These are phyloP conservation scores for Saxophila tyrrhenica DNA, from an alignment of 495 filamentous ascomycete species.

Conservation along the genomic window DNA sequence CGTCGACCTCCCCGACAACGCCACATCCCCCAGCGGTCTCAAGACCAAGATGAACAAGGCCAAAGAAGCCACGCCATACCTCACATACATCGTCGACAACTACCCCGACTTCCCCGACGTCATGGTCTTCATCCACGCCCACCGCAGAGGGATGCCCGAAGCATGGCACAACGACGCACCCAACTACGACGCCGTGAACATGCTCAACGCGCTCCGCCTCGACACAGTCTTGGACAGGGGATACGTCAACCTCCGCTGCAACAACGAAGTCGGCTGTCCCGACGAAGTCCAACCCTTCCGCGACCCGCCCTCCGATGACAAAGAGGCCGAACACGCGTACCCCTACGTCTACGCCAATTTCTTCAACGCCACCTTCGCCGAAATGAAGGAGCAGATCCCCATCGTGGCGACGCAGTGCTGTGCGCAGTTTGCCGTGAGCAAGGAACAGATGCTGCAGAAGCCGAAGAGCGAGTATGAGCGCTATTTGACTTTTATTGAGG, in stretches of 20 bases:
- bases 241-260: constrained; percentile 42
- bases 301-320: constrained; percentile 2
- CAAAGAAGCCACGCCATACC: constrained; percentile 64
- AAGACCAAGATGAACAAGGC: constrained; percentile 41
- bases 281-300: constrained; percentile 46
- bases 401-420: constrained; percentile 44
- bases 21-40: constrained; percentile 7
- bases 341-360: constrained; percentile 35
- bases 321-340: constrained; percentile 26
- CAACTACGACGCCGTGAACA: constrained; percentile 7
- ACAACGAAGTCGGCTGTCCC: constrained; percentile 40
- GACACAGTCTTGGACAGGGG: constrained; percentile 32
- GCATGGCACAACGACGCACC: constrained; percentile 52
- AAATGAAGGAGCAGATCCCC: constrained; percentile 37
- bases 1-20: constrained; percentile 11
- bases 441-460: constrained; percentile 36
- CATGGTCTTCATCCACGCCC: constrained; percentile 59
- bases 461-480: constrained; percentile 49
- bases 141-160: constrained; percentile 32
- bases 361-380: constrained; percentile 27
- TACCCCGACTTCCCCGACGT: constrained; percentile 59
- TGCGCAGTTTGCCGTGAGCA: constrained; percentile 49
- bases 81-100: constrained; percentile 60
- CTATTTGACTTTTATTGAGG: constrained; percentile 56
- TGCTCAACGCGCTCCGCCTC: constrained; percentile 27